Evolutionary conservation across 2,329 filamentous ascomycete genomes (phyloP).

Genomic region (Fusarium sterilihyphosum): DNA sequence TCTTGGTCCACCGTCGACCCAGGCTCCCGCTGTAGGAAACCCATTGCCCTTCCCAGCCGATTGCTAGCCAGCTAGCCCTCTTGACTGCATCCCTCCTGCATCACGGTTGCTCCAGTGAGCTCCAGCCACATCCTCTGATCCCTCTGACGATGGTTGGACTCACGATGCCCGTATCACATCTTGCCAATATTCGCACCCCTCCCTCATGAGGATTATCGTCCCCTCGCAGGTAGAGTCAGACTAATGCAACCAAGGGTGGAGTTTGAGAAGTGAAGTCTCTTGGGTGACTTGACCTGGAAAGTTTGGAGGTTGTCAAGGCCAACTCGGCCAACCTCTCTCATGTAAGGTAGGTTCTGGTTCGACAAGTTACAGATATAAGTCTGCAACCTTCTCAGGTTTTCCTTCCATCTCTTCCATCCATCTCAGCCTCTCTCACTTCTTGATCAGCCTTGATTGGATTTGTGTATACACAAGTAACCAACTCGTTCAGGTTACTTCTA

Average conservation of each 20-base stretch:
- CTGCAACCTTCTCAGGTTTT: constrained; percentile 18
- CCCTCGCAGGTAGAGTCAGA: constrained; percentile 24
- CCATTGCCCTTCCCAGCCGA: constrained; percentile 17
- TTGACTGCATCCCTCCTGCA: constrained; percentile 30
- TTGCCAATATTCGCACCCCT: constrained; percentile 38
- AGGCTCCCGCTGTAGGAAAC: not conserved
- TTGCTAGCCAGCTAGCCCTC: constrained; percentile 15
- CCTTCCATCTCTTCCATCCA: constrained; percentile 26
- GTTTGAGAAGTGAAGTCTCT: constrained; percentile 29
- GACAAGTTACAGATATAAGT: constrained; percentile 39
- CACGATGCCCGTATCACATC: constrained; percentile 39
- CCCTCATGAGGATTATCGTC: constrained; percentile 34
- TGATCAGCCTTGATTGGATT: constrained; percentile 17
- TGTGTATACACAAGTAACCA: constrained; percentile 38
- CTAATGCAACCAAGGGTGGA: constrained; percentile 40
- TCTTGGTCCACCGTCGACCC: not conserved
- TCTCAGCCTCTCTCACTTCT: constrained; percentile 25
- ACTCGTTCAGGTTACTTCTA: constrained; percentile 47
- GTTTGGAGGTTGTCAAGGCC: constrained; percentile 35
- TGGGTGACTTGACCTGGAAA: constrained; percentile 20
- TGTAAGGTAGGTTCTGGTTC: not conserved
- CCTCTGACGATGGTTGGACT: constrained; percentile 32
- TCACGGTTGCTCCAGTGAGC: constrained; percentile 42
- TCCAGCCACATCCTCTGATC: constrained; percentile 41
- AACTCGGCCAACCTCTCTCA: constrained; percentile 20